Base-by-base conservation (phyloP, 2,329 filamentous ascomycete species). In the Chaetomium olivaceum region DNA sequence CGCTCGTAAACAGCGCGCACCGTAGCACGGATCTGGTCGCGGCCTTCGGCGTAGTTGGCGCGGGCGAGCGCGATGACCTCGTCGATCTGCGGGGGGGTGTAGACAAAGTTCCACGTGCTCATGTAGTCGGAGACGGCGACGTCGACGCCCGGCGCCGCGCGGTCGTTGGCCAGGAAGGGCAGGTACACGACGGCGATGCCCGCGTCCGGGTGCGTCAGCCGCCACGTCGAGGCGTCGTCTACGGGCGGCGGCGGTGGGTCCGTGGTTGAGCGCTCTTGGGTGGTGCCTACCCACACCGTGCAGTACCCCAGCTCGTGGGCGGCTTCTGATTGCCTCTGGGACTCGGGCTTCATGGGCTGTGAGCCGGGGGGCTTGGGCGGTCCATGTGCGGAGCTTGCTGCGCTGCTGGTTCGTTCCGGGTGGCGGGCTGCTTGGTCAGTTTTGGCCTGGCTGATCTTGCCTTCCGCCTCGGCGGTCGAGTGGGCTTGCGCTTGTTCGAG, bases 41-140 rank as follows among this genome's bases (percentile, higher is more conserved):
- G 86, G 0, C 94, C 93, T 75, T 96, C 92, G 6, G 86, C 83
- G 71, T 92, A 99, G 77, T 99, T 99, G 12, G 92, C 92, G 63
- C 87, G 84, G 1, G 95, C 93, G 31, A 99, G 83, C 5, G 85
- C 83, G 2, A 97, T 90, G 0, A 96, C 92, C 29, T 87, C 86
- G 71, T 98, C 93, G 61, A 99, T 88, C 76, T 99, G 90, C 64
- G 95, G 89, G 0, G 93, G 89, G 1, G 91, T 96, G 77, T 98
- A 99, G 33, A 97, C 89, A 75, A 98, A 98, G 75, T 99, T 99
- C 95, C 95, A 99, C 0, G 95, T 99, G 71, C 88, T 92, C 81
- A 98, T 87, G 77, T 93, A 98, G 67, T 97, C 92, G 61, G 87
- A 91, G 2, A 85, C 86, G 27, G 89, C 88, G 0, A 95, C 95